Conservation (phyloP, 768 basidiomycete species). For the Chlorophyllum brunneum region DNA sequence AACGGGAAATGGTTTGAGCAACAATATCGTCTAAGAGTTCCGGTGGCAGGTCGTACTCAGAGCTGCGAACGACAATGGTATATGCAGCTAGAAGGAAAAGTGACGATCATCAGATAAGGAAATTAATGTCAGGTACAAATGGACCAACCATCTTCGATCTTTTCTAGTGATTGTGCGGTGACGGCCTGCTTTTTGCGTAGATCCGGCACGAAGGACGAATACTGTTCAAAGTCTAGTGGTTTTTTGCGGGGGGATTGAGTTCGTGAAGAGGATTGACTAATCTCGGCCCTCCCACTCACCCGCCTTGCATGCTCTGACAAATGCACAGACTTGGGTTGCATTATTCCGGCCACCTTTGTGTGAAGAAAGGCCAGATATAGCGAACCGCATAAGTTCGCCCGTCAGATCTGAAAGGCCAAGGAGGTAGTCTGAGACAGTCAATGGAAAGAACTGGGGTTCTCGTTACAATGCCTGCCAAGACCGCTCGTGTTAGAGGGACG, state of each 20-base stretch:
- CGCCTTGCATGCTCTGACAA: conserved; percentile 73
- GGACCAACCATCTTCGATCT: conserved; percentile 85
- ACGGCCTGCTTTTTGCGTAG: conserved; percentile 86
- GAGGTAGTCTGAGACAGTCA: conserved; percentile 82
- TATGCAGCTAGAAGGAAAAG: conserved; percentile 52
- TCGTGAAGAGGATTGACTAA: neutral
- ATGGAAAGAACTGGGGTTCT: conserved; percentile 60
- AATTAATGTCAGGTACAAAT: neutral
- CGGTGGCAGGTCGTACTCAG: conserved; percentile 67
- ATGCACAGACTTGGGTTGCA: conserved; percentile 60
- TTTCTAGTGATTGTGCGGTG: conserved; percentile 83
- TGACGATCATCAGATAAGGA: conserved; percentile 9
- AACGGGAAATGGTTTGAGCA: conserved; percentile 39
- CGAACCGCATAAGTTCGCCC: conserved; percentile 95
- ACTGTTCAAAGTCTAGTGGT: conserved; percentile 67
- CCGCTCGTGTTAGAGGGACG: conserved; percentile 25
- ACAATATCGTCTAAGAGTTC: conserved; percentile 72
- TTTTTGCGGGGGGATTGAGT: neutral
- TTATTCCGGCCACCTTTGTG: conserved; percentile 60
- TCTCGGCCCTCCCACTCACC: conserved; percentile 33
- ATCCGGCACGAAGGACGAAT: conserved; percentile 66
- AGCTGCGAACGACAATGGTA: conserved; percentile 65
- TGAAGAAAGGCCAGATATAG: conserved; percentile 72
- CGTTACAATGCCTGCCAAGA: conserved; percentile 7
- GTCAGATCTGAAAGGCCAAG: conserved; percentile 93